Conservation (phyloP, 2,329 filamentous ascomycete genomes). For the Epichloe glyceriae region DNA sequence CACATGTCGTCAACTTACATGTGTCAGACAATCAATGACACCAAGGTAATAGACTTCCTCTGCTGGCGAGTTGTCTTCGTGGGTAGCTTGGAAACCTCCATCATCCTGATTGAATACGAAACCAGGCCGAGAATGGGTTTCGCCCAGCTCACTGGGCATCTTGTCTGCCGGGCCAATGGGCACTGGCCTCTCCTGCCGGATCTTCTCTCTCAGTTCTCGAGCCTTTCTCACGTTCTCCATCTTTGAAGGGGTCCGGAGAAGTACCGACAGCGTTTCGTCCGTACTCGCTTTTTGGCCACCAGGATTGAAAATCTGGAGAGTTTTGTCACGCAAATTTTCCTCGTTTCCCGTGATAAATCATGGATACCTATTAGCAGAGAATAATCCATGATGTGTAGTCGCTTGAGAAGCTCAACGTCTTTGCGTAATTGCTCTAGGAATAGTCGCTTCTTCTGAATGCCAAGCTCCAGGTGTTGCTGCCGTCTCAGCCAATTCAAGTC, state of each 20-base stretch:
- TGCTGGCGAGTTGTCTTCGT: slow-evolving; percentile 71
- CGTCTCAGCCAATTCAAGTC: slow-evolving; percentile 92
- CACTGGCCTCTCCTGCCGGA: slow-evolving; percentile 86
- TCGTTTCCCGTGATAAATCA: slow-evolving; percentile 80
- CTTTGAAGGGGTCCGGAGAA: slow-evolving; percentile 86
- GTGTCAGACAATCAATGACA: slow-evolving; percentile 95
- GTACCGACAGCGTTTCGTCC: slow-evolving; percentile 49
- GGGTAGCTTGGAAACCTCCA: slow-evolving; percentile 83
- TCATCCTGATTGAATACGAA: slow-evolving; percentile 90
- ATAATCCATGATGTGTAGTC: slow-evolving; percentile 96
- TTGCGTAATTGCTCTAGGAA: slow-evolving; percentile 82
- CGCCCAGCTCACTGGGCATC: slow-evolving; percentile 82
- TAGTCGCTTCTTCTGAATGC: slow-evolving; percentile 71
- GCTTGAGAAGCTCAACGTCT: slow-evolving; percentile 78
- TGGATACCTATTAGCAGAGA: slow-evolving; percentile 91
- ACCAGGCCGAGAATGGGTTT: slow-evolving; percentile 53
- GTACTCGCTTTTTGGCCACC: slow-evolving; percentile 50
- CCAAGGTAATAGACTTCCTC: slow-evolving; percentile 97
- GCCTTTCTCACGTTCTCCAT: slow-evolving; percentile 85
- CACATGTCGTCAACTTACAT: slow-evolving; percentile 49
- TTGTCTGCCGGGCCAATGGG: slow-evolving; percentile 76
- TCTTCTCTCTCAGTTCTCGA: slow-evolving; percentile 78
- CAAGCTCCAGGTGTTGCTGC: slow-evolving; percentile 75
- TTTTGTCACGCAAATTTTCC: slow-evolving; percentile 82
- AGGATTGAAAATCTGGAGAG: slow-evolving; percentile 85